phyloP scores from a whole-genome alignment of 768 basidiomycete species.

The Leccinum sublutescens region DNA sequence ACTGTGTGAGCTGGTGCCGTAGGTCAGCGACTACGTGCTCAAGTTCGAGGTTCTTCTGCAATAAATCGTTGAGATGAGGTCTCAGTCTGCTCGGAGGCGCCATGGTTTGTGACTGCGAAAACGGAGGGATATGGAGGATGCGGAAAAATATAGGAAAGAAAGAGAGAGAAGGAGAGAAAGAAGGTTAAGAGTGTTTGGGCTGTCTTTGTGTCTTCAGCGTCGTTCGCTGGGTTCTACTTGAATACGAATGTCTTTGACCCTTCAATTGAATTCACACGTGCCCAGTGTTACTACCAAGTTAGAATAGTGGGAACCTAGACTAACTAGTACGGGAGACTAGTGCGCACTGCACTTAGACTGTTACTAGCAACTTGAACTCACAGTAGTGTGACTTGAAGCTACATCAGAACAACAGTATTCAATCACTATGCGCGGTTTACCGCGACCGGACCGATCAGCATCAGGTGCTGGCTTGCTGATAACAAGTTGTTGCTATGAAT shows the following conservation, averaged over 20 bases:
- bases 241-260: background rate
- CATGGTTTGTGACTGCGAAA: slow-evolving; percentile 13
- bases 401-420: no score
- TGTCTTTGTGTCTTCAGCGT: background rate
- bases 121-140: background rate
- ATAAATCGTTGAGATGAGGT: slow-evolving; percentile 28
- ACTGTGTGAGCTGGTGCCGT: slow-evolving; percentile 29
- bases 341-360: no score
- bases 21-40: slow-evolving; percentile 29
- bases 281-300: no score
- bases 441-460: background rate
- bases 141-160: background rate
- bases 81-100: slow-evolving; percentile 25
- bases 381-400: no score
- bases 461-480: slow-evolving; percentile 2
- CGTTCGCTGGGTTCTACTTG: background rate
- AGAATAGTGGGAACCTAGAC: no score
- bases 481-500: slow-evolving; percentile 12
- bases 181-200: background rate
- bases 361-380: no score
- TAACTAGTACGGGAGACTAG: no score
- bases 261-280: slow-evolving; percentile 18
- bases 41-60: slow-evolving; percentile 30
- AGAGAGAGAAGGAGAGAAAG: background rate
- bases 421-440: background rate